phyloP scores from a whole-genome alignment of 305 asterid genomes.

The Lippia alba region DNA sequence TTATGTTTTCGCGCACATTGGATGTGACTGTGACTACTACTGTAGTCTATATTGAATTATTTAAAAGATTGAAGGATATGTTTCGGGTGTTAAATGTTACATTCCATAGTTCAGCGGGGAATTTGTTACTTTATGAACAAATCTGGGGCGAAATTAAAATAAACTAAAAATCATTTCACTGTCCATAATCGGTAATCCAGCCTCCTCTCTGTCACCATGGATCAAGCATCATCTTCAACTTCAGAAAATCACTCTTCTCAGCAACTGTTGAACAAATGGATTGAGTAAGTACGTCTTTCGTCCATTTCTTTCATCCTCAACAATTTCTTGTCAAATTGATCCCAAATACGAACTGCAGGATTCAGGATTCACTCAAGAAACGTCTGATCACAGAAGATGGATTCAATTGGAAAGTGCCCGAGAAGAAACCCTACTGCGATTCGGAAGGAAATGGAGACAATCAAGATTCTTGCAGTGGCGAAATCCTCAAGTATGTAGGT shows the following conservation, averaged over 20 bases:
- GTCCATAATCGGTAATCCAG: neutral
- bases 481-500: constrained; percentile 62
- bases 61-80: neutral
- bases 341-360: constrained; percentile 40
- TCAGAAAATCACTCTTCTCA: constrained; percentile 25
- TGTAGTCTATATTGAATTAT: neutral
- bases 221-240: constrained; percentile 30
- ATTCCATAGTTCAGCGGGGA: neutral
- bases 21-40: too few relatives aligned
- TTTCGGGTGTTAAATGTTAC: neutral
- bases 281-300: constrained; percentile 40
- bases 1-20: too few relatives aligned
- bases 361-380: constrained; percentile 73
- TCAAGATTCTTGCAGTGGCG: constrained; percentile 30
- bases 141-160: neutral
- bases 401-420: constrained; percentile 65
- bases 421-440: neutral
- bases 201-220: constrained; percentile 23
- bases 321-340: neutral
- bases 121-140: neutral
- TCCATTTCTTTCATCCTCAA: neutral
- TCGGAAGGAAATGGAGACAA: constrained; percentile 34
- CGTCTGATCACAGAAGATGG: constrained; percentile 60
- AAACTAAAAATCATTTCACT: neutral
- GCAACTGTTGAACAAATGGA: constrained; percentile 50